Evolutionary conservation across 225 moss, liverwort and hornwort genomes (phyloP).

Genomic region (Marchantia polymorpha): DNA sequence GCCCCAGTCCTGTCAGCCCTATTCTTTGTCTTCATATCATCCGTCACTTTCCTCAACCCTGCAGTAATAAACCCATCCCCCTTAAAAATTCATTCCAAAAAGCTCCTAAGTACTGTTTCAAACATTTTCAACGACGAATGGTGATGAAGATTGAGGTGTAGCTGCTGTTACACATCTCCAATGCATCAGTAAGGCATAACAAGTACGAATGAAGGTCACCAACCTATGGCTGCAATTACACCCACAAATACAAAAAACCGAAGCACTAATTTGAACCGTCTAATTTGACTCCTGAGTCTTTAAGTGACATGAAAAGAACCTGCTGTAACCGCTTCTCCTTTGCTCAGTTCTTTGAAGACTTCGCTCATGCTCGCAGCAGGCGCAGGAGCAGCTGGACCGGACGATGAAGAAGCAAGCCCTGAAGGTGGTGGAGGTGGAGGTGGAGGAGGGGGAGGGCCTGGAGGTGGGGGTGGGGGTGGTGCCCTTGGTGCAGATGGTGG

Average conservation of each 20-base stretch:
- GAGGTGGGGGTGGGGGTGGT: slow-evolving; percentile 57
- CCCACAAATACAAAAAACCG: neutral
- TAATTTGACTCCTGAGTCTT: neutral
- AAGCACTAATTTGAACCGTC: neutral
- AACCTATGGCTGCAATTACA: neutral
- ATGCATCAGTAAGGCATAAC: too few relatives aligned
- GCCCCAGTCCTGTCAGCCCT: slow-evolving; percentile 78
- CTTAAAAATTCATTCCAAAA: too few relatives aligned
- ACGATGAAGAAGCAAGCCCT: slow-evolving; percentile 3
- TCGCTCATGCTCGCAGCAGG: slow-evolving; percentile 73
- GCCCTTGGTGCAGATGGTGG: slow-evolving; percentile 44
- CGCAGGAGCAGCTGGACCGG: slow-evolving; percentile 34
- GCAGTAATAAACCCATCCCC: slow-evolving; percentile 15
- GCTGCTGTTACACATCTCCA: too few relatives aligned
- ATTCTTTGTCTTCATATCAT: slow-evolving; percentile 97
- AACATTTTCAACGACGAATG: neutral
- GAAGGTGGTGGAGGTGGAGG: slow-evolving; percentile 56
- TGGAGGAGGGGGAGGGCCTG: slow-evolving; percentile 47
- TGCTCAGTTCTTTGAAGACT: slow-evolving; percentile 83
- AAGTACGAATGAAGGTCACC: too few relatives aligned
- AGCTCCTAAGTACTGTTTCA: too few relatives aligned
- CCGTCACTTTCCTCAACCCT: slow-evolving; percentile 88
- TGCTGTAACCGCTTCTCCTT: slow-evolving; percentile 77
- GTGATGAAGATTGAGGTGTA: neutral
- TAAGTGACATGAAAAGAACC: slow-evolving; percentile 24